Evolutionary conservation across 2,329 filamentous ascomycete genomes (phyloP), one percentile per base, ranked within the genome.

Genomic region (Ophiosphaerella korrae): DNA sequence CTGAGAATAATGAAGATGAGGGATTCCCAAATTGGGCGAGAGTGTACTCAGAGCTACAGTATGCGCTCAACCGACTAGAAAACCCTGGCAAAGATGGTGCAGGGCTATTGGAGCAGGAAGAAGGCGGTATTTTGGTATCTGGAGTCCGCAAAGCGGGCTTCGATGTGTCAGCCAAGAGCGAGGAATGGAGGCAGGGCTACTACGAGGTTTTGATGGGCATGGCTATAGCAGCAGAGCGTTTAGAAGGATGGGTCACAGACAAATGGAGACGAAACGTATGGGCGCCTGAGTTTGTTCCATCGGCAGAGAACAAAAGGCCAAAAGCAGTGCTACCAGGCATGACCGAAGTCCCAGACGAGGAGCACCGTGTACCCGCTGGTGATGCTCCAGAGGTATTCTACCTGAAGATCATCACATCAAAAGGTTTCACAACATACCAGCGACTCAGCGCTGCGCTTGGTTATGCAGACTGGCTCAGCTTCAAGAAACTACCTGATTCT

Each of bases 121-220:
- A 81, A 33, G 82, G 80, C 2, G 82, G 78, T 0, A 74, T 71
- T 12, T 3, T 67, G 14, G 66, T 71, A 5, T 68, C 67, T 3
- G 70, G 68, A 1, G 50, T 73, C 13, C 70, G 70, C 16, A 72
- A 68, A 45, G 77, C 80, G 2, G 84, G 85, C 0, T 85, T 84
- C 58, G 90, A 96, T 68, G 78, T 94, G 48, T 84, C 84, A 1
- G 81, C 75, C 6, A 96, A 92, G 77, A 88, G 86, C 56, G 90
- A 95, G 73, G 80, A 88, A 42, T 97, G 92, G 93, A 81, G 88
- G 63, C 81, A 90, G 48, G 92, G 91, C 1, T 97, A 97, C 74
- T 92, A 88, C 66, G 86, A 95, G 65, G 82, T 87, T 3, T 76
- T 97, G 40, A 90, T 97, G 84, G 82, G 88, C 9, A 84, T 85